phyloP scores from a whole-genome alignment of 768 basidiomycete species.

The Amylocystis lapponica region DNA sequence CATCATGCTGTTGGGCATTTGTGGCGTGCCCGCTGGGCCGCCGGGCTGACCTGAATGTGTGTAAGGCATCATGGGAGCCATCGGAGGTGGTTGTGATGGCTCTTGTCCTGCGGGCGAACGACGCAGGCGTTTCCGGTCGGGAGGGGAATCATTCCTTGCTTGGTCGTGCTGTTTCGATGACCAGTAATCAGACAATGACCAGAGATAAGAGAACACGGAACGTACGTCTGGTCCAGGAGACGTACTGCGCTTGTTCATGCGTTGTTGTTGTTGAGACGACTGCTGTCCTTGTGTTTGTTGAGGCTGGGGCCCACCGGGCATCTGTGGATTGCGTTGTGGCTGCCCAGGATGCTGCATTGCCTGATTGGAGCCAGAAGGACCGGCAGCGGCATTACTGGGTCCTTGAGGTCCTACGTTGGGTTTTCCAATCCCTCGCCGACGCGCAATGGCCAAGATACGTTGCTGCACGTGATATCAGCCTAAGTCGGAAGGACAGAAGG shows the following conservation, averaged over 20 bases:
- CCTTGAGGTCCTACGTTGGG: conserved; percentile 13
- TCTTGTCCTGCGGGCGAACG: conserved; percentile 25
- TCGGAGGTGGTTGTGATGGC: conserved; percentile 31
- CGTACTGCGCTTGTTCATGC: conserved; percentile 27
- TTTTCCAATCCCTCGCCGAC: neutral
- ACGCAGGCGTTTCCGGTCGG: conserved; percentile 27
- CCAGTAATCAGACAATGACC: conserved; percentile 1
- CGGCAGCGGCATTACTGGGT: conserved; percentile 33
- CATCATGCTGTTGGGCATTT: conserved; percentile 37
- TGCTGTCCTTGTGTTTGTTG: conserved; percentile 28
- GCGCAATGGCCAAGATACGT: conserved; percentile 1
- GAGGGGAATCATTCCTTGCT: conserved; percentile 28
- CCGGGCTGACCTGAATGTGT: conserved; percentile 25
- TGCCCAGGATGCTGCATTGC: conserved; percentile 32
- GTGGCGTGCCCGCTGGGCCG: conserved; percentile 20
- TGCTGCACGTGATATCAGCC: conserved; percentile 6
- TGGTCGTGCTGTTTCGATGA: conserved; percentile 20
- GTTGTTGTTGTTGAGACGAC: conserved; percentile 29
- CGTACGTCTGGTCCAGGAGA: conserved; percentile 31
- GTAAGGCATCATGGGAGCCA: conserved; percentile 31
- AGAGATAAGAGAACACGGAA: neutral
- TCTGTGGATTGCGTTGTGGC: conserved; percentile 22
- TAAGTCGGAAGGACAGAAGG: neutral
- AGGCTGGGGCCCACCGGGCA: conserved; percentile 14
- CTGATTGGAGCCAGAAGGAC: conserved; percentile 33